A percentile compares a stretch with the other conserved stretches of the same genome.
Evolutionary conservation across 108 stramenopile genomes (phyloP).

Genomic region (Nitzschia palea): DNA sequence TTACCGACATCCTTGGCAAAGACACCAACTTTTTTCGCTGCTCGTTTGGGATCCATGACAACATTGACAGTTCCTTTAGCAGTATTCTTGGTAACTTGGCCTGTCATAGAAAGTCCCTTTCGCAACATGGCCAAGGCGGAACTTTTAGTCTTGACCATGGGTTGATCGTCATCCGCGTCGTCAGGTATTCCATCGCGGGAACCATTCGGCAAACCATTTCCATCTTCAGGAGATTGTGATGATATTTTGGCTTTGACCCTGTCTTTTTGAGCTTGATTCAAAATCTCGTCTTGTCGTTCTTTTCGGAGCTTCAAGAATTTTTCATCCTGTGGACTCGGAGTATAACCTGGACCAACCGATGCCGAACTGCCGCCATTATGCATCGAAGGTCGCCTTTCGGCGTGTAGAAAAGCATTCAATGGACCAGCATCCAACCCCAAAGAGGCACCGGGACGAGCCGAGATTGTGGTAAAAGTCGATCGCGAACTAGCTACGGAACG

Average conservation of each 20-base stretch:
- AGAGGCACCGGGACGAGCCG: slow-evolving; percentile 1
- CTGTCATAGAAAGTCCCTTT: slow-evolving; percentile 6
- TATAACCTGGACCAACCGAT: slow-evolving; percentile 9
- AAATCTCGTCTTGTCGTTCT: slow-evolving; percentile 17
- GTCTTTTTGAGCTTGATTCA: slow-evolving; percentile 11
- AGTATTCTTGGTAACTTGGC: slow-evolving; percentile 9
- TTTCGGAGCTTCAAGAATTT: slow-evolving; percentile 15
- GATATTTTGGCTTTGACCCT: slow-evolving; percentile 1
- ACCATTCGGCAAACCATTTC: not conserved
- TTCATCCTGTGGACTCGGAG: slow-evolving; percentile 4
- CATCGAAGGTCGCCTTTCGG: not conserved
- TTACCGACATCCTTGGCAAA: slow-evolving; percentile 32
- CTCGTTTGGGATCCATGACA: slow-evolving; percentile 24
- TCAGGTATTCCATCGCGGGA: not conserved
- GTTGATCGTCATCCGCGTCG: slow-evolving; percentile 12
- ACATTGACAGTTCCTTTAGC: slow-evolving; percentile 27
- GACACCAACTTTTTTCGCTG: slow-evolving; percentile 15
- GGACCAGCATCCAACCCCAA: slow-evolving; percentile 25
- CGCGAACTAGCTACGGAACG: slow-evolving; percentile 13
- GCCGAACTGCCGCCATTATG: not conserved
- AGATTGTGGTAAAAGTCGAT: not conserved
- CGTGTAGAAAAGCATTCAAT: slow-evolving; percentile 21
- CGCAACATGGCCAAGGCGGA: not conserved
- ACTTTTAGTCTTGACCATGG: slow-evolving; percentile 7
- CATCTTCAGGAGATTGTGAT: not conserved